Conservation (phyloP, 805 yeast genomes). For the Teunomyces funiuensis region DNA sequence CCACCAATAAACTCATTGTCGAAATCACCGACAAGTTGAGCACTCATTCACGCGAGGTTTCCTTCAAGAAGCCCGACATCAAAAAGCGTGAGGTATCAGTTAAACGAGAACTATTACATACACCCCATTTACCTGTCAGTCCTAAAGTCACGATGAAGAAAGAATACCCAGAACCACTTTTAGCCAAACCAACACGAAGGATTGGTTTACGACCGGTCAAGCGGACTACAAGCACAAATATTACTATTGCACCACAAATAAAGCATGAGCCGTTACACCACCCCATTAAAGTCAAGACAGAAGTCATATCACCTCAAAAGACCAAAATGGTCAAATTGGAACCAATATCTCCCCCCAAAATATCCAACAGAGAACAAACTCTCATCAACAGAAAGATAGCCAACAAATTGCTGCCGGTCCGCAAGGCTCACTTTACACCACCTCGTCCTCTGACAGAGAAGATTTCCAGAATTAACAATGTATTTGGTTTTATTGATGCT, state of each 20-base stretch:
- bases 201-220: constrained; percentile 1
- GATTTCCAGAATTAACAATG: background rate
- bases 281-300: background rate
- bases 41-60: background rate
- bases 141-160: background rate
- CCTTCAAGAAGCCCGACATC: constrained; percentile 2
- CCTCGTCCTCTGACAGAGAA: background rate
- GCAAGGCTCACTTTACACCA: background rate
- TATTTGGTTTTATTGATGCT: background rate
- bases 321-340: background rate
- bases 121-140: background rate
- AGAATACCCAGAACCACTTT: background rate
- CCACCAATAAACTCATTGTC: constrained; percentile 25
- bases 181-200: background rate
- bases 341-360: background rate
- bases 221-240: background rate
- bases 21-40: constrained; percentile 8
- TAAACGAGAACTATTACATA: background rate
- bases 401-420: constrained; percentile 2
- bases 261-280: background rate
- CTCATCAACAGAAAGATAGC: background rate
- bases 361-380: background rate
- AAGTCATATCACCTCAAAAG: background rate
- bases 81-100: background rate
- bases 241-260: background rate